These are phyloP conservation scores for Ustilago vetiveriae DNA, from an alignment of 1,284 basidiomycete species.

Conservation along the genomic window DNA sequence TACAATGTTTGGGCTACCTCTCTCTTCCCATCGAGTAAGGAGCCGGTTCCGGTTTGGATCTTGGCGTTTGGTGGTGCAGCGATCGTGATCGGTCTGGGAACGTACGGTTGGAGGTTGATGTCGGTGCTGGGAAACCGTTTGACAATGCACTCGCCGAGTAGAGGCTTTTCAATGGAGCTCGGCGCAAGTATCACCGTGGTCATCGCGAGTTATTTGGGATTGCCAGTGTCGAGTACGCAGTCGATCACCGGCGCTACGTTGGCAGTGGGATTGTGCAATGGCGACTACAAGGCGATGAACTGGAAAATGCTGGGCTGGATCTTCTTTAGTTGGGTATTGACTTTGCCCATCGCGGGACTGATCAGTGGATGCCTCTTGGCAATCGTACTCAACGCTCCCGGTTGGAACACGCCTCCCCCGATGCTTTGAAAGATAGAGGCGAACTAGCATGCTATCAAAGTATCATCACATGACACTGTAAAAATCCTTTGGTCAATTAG, in stretches of 20 bases:
- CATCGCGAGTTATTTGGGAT: slow-evolving; percentile 19
- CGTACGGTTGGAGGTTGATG: slow-evolving; percentile 49
- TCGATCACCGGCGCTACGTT: slow-evolving; percentile 47
- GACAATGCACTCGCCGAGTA: slow-evolving; percentile 46
- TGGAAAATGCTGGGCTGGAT: slow-evolving; percentile 45
- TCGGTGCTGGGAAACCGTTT: slow-evolving; percentile 47
- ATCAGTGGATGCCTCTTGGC: slow-evolving; percentile 38
- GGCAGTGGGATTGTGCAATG: slow-evolving; percentile 38
- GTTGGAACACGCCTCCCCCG: slow-evolving; percentile 40
- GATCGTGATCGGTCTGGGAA: slow-evolving; percentile 43
- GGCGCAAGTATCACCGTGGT: slow-evolving; percentile 45
- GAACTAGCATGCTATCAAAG: too few species aligned
- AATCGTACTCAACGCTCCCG: slow-evolving; percentile 45
- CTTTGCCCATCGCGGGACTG: slow-evolving; percentile 44
- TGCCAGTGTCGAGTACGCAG: slow-evolving; percentile 46
- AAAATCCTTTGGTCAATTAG: too few species aligned
- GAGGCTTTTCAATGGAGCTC: slow-evolving; percentile 53
- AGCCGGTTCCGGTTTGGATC: slow-evolving; percentile 42
- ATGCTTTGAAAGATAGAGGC: too few species aligned
- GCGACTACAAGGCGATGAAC: slow-evolving; percentile 33
- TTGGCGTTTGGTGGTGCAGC: slow-evolving; percentile 37
- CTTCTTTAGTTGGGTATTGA: slow-evolving; percentile 49
- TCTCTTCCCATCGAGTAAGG: slow-evolving; percentile 15
- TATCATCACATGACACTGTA: too few species aligned
- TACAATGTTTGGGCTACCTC: slow-evolving; percentile 40